Conservation (phyloP, 2,329 filamentous ascomycete genomes). For the Venturia aucupariae region DNA sequence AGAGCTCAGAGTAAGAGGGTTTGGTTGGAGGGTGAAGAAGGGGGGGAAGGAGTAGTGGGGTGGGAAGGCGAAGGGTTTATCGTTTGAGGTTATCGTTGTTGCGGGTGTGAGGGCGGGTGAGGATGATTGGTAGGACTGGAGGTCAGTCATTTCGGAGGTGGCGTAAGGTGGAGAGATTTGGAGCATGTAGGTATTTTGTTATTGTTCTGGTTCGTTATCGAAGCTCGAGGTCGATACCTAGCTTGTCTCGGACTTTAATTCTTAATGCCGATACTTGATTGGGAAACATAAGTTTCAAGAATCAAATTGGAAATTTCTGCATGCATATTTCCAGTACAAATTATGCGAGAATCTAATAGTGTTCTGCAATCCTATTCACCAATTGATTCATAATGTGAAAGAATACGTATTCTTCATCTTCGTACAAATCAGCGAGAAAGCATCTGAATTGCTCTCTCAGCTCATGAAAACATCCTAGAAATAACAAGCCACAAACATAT, state of each 20-base stretch:
- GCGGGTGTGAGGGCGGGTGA: neutral
- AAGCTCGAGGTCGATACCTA: neutral
- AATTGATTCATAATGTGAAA: neutral
- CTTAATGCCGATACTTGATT: neutral
- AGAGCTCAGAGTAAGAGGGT: slow-evolving; percentile 61
- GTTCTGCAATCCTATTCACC: too few species aligned
- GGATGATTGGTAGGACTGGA: neutral
- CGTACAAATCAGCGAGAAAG: neutral
- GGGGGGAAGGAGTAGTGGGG: slow-evolving; percentile 64
- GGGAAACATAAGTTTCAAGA: neutral
- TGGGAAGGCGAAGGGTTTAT: slow-evolving; percentile 31
- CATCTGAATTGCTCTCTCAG: neutral
- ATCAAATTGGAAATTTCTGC: too few species aligned
- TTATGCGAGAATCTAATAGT: too few species aligned
- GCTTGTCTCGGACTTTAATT: slow-evolving; percentile 1
- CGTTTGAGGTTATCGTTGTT: neutral
- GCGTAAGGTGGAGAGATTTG: neutral
- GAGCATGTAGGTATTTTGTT: neutral
- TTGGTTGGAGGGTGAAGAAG: slow-evolving; percentile 77
- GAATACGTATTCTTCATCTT: neutral
- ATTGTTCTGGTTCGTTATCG: neutral
- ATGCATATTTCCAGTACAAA: too few species aligned
- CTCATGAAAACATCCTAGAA: neutral
- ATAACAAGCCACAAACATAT: neutral
- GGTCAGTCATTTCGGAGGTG: neutral